A percentile compares a stretch with the other conserved stretches of the same genome.
Conservation (phyloP, 2,329 filamentous ascomycete genomes). For the Microdochium paspali region DNA sequence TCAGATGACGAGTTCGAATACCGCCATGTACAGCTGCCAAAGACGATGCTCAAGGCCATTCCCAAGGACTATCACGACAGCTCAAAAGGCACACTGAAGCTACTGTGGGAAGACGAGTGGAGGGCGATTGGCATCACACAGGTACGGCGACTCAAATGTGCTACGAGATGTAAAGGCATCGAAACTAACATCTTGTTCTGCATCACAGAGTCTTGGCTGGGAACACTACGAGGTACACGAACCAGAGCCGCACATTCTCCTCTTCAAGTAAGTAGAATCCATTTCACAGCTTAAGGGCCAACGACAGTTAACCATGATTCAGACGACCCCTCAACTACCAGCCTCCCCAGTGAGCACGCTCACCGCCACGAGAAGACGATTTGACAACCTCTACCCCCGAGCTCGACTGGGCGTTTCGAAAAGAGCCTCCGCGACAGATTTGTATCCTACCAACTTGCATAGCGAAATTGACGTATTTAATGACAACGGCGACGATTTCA, state of each 20-base stretch:
- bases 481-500: conserved; percentile 18
- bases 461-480: conserved; percentile 22
- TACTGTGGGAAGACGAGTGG: conserved; percentile 99
- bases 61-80: conserved; percentile 91
- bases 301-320: conserved; percentile 2
- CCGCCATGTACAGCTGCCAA: conserved; percentile 93
- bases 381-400: conserved; percentile 2
- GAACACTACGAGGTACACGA: conserved; percentile 99
- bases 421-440: conserved; percentile 4
- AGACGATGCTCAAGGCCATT: conserved; percentile 96
- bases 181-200: conserved; percentile 1
- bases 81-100: conserved; percentile 82
- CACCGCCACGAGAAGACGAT: conserved; percentile 5
- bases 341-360: conserved; percentile 44
- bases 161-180: neutral
- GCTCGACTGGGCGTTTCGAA: conserved; percentile 4
- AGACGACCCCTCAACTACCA: conserved; percentile 83
- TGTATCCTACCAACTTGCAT: conserved; percentile 11
- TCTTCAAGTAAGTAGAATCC: conserved; percentile 75
- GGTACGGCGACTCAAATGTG: conserved; percentile 43
- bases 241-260: conserved; percentile 92
- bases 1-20: conserved; percentile 92
- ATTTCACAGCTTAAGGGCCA: too few relatives aligned
- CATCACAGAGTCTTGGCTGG: conserved; percentile 81
- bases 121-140: conserved; percentile 93